phyloP scores from a whole-genome alignment of 164 flowering plant genomes.

The Chimonanthus salicifolius region DNA sequence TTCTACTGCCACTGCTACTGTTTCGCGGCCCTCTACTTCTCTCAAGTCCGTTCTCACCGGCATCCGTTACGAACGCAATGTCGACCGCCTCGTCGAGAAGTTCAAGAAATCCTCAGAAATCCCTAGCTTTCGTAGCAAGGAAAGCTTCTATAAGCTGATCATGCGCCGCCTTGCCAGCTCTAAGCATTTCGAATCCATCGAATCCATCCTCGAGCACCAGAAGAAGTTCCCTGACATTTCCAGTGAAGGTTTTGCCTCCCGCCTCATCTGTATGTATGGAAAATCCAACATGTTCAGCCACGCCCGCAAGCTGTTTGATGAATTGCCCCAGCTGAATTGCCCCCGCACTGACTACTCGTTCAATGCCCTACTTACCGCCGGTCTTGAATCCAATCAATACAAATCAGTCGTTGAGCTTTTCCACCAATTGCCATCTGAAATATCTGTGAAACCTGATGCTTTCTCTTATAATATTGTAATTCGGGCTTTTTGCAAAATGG shows the following conservation, averaged over 20 bases:
- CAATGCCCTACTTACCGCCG: constrained; percentile 45
- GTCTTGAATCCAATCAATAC: constrained; percentile 23
- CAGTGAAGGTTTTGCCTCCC: constrained; percentile 23
- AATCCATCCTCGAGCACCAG: constrained; percentile 37
- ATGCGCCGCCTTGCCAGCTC: constrained; percentile 33
- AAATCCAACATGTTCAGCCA: constrained; percentile 36
- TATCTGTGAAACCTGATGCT: constrained; percentile 27
- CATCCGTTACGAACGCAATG: constrained; percentile 28
- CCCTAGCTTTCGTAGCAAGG: constrained; percentile 33
- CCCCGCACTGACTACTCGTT: constrained; percentile 31
- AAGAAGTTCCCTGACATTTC: constrained; percentile 27
- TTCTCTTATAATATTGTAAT: constrained; percentile 37
- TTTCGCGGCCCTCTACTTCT: not conserved
- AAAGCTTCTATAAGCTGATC: constrained; percentile 16
- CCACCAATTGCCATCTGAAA: constrained; percentile 18
- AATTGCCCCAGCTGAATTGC: constrained; percentile 43
- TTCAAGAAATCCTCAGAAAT: constrained; percentile 34
- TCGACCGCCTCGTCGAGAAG: constrained; percentile 29
- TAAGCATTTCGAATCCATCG: constrained; percentile 21
- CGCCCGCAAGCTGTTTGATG: constrained; percentile 50
- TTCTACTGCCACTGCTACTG: constrained; percentile 1
- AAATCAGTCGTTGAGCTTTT: constrained; percentile 32
- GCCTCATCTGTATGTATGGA: constrained; percentile 29
- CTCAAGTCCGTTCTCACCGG: not conserved
- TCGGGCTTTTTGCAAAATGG: constrained; percentile 33